Conservation (phyloP, 148 eudicot species). For the Persicaria maculosa region DNA sequence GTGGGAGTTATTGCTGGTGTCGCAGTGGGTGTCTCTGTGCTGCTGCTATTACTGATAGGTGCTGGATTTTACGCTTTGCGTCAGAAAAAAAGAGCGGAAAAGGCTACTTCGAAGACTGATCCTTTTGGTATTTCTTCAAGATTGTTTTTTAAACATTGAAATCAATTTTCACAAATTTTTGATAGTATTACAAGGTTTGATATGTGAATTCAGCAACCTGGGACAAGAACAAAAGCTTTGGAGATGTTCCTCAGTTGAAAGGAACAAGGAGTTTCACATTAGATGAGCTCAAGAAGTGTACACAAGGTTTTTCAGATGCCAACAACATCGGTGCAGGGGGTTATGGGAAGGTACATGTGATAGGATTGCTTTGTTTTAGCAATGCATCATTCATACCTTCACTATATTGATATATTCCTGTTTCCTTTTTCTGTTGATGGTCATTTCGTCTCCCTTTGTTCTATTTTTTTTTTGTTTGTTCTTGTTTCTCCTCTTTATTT, state of each 20-base stretch:
- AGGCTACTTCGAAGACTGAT: conserved; percentile 38
- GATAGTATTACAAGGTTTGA: not conserved
- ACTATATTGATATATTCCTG: not conserved
- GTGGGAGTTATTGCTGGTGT: conserved; percentile 40
- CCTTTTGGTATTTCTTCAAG: conserved; percentile 38
- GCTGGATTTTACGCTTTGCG: conserved; percentile 48
- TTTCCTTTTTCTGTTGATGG: not conserved
- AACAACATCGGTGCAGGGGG: conserved; percentile 72
- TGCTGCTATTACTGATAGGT: conserved; percentile 33
- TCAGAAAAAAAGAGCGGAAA: conserved; percentile 52
- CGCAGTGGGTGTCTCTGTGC: conserved; percentile 34
- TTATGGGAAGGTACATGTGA: conserved; percentile 58
- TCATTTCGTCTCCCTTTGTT: not conserved
- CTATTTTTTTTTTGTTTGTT: not conserved
- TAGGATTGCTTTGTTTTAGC: not conserved
- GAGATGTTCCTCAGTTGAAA: conserved; percentile 60
- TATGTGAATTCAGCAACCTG: conserved; percentile 51
- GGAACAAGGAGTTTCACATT: conserved; percentile 70
- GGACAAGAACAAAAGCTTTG: conserved; percentile 44
- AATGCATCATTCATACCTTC: not conserved
- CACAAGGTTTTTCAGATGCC: conserved; percentile 55
- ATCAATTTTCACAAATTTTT: not conserved
- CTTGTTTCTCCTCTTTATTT: not conserved
- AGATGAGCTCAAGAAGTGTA: conserved; percentile 61
- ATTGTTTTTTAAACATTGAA: not conserved